Base-by-base conservation (phyloP, 169 alveolate species). In the Plasmodium knowlesi region DNA sequence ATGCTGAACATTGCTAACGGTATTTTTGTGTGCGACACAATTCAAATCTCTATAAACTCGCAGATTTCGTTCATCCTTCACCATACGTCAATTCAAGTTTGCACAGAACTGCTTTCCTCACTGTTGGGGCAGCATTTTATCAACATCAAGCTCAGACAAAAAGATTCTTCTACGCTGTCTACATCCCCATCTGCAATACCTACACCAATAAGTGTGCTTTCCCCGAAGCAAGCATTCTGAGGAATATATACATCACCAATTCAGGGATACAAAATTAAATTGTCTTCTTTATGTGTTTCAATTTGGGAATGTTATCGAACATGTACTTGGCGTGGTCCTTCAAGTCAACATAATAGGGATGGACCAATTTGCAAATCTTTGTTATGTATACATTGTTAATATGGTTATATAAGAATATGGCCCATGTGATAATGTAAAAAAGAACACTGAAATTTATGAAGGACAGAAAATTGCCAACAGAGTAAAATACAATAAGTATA, bases 281-380 rank as follows among this genome's bases (percentile, higher is more conserved):
- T 50, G 32, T 86, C 28, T 86, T 86, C 41, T 86, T 86, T 28
- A 86, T 50, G 72, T 89, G 91, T 3, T 78, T 61, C 43, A 89
- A 80, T 53, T 89, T 89, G 25, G 94, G 94, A 19, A 89, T 89
- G 83, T 81, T 89, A 5, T 89, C 91, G 43, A 28, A 89, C 54
- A 89, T 25, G 54, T 43, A 89, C 72, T 89, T 80, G 14, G 50
- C 83, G 25, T 89, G 94, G 16, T 54, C 91, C 57, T 70, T 89
- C 39, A 89, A 8, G 80, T 89, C 91, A 34, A 46, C 78, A 67
- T 79, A 89, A 67, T 30, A 78, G 30, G 94, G 94, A 3, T 89
- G 57, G 8, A 54, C 54, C 2, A 89, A 2, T 39, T 80, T 16
- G 34, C 53, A 80, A 30, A 79, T 79, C 73, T 81, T 78, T 16